Percentiles rank a stretch among this genome's conserved stretches.
phyloP scores from a whole-genome alignment of 495 filamentous ascomycete genomes.

The Neohortaea acidophila region DNA sequence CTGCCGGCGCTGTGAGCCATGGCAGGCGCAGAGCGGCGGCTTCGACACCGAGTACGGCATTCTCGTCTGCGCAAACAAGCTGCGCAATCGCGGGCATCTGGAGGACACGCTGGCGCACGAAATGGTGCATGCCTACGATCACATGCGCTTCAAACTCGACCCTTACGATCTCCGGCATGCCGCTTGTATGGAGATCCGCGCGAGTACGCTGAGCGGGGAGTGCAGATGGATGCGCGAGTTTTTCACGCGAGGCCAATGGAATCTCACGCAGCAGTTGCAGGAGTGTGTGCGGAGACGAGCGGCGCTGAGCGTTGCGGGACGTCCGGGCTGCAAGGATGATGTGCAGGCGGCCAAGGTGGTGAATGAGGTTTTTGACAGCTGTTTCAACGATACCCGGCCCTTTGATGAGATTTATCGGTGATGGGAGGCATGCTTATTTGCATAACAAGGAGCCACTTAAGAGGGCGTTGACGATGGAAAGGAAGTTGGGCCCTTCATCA shows the following conservation, averaged over 20 bases:
- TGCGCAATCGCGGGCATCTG: conserved; percentile 55
- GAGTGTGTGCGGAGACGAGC: conserved; percentile 76
- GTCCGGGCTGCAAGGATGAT: conserved; percentile 72
- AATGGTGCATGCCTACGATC: conserved; percentile 95
- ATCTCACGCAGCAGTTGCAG: conserved; percentile 80
- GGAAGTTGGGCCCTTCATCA: too few species aligned
- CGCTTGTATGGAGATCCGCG: conserved; percentile 95
- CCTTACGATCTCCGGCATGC: conserved; percentile 69
- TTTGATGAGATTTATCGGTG: conserved; percentile 94
- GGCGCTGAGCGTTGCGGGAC: conserved; percentile 51
- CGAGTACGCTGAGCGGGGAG: conserved; percentile 80
- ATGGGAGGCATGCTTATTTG: conserved; percentile 16
- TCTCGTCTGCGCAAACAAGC: conserved; percentile 73
- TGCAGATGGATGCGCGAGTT: conserved; percentile 84
- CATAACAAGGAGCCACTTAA: too few species aligned
- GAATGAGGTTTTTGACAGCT: conserved; percentile 95
- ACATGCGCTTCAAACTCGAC: conserved; percentile 78
- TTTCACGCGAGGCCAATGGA: conserved; percentile 68
- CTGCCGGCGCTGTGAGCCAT: conserved; percentile 66
- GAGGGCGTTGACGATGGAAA: too few species aligned
- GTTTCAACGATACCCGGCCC: conserved; percentile 81
- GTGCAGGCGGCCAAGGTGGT: conserved; percentile 75
- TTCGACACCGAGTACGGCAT: conserved; percentile 78
- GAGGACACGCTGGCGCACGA: conserved; percentile 95
- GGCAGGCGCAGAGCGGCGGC: conserved; percentile 52